A percentile compares a stretch with the other conserved stretches of the same genome.
These are phyloP conservation scores for Begonia masoniana DNA, from an alignment of 306 rosid genomes.

Conservation along the genomic window DNA sequence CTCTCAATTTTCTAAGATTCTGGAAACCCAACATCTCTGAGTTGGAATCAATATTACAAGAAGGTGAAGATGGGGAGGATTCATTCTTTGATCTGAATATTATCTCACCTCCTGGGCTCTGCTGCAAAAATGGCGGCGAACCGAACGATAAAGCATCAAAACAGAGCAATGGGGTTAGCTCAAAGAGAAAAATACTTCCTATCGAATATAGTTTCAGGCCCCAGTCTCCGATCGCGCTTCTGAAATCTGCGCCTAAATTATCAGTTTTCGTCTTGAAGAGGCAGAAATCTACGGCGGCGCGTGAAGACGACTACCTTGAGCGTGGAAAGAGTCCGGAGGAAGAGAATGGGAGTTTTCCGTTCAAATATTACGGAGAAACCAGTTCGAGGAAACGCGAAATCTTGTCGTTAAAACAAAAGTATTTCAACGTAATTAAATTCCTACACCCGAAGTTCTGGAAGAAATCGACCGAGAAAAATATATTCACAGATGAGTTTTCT, in stretches of 20 bases:
- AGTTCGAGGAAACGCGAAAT: constrained; percentile 26
- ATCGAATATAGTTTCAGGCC: constrained; percentile 56
- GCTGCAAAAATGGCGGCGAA: not conserved
- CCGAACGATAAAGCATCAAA: too few relatives aligned
- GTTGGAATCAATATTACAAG: constrained; percentile 6
- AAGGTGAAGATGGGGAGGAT: constrained; percentile 48
- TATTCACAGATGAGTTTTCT: not conserved
- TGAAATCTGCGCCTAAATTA: constrained; percentile 68
- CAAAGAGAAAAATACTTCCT: constrained; percentile 69
- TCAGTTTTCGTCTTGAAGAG: constrained; percentile 17
- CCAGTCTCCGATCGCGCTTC: constrained; percentile 71
- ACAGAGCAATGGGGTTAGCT: constrained; percentile 30
- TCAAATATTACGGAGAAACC: constrained; percentile 9
- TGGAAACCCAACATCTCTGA: constrained; percentile 33
- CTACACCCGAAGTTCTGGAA: constrained; percentile 31
- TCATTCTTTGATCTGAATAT: constrained; percentile 86
- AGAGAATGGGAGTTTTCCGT: not conserved
- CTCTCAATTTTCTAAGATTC: constrained; percentile 60
- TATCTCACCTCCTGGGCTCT: constrained; percentile 9
- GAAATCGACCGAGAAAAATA: constrained; percentile 14
- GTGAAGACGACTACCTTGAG: too few relatives aligned
- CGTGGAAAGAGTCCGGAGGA: too few relatives aligned
- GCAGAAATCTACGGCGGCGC: too few relatives aligned
- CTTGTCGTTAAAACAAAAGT: constrained; percentile 34
- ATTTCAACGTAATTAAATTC: constrained; percentile 50